Conservation (phyloP, 768 basidiomycete genomes). For the Mycena vulgaris region DNA sequence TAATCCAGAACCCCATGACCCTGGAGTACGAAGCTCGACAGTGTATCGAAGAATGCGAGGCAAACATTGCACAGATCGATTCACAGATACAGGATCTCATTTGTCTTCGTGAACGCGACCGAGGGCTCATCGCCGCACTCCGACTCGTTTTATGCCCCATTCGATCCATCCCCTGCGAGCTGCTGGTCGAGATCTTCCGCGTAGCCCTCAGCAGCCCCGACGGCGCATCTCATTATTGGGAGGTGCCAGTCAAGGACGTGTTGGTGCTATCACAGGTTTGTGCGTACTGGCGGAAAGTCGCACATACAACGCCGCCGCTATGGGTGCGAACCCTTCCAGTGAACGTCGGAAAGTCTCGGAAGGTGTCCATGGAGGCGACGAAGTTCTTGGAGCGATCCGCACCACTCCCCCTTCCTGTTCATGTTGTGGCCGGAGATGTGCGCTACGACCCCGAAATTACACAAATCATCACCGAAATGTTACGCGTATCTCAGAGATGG, state of each 20-base stretch:
- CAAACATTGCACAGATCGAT: background rate
- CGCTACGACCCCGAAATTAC: background rate
- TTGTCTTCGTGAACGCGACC: background rate
- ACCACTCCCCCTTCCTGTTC: background rate
- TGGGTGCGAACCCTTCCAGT: background rate
- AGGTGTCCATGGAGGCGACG: background rate
- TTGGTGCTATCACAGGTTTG: no score
- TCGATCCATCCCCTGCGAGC: background rate
- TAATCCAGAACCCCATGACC: no score
- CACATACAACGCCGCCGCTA: background rate
- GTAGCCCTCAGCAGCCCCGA: no score
- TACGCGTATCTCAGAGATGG: background rate
- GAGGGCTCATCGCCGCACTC: background rate
- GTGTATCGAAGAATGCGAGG: background rate
- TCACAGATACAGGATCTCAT: background rate
- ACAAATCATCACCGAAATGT: background rate
- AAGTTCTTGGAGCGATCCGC: background rate
- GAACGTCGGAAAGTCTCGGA: background rate
- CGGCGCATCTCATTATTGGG: no score
- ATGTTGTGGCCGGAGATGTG: background rate
- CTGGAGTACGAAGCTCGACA: no score
- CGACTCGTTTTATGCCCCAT: background rate
- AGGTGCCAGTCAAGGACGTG: no score
- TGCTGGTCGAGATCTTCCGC: background rate
- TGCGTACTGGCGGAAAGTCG: no score